Evolutionary conservation across 768 basidiomycete genomes (phyloP), one percentile per base, ranked within the genome.

Genomic region (Lactifluus rugatus): DNA sequence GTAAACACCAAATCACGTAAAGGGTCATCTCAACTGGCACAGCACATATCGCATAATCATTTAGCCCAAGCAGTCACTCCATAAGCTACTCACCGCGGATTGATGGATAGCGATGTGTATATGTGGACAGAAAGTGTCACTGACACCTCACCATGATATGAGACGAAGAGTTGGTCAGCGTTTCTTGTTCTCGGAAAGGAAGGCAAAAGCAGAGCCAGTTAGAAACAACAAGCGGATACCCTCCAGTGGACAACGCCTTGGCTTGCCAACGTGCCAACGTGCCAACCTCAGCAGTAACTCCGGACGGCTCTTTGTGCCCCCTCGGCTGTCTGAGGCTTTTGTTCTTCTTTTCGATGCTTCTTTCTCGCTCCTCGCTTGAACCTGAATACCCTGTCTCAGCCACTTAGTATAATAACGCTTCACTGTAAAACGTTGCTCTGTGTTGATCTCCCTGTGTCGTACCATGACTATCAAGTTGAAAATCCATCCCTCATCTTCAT

Each of bases 381-480:
- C 26, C 2, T 5, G 8, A 11, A 8, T 6, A 11, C 47, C 32
- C 46, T 52, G 46, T 39, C 16, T 14, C 23, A 19, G 46, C 41
- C 37, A 39, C 21, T 31, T 11, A 39, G 32, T 58, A 58, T 54
- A 58, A 48, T 58, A 48, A 58, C 36, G n/a, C 16, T 2, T n/a
- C 46, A 17, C 37, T 8, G 41, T 39, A 19, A 34, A 16, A 14
- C 1, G 23, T 17, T 42, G 7, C 11, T 46, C 41, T 10, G 11
- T 37, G 9, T 28, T 54, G n/a, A 37, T 8, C 42, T 41, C 45
- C 49, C 25, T 3, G 19, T 19, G 32, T 44, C 42, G 21, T 8
- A 11, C 45, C 64, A 91, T 90, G 88, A 76, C 86, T 41, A 72
- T 90, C 65, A 75, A 80, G 49, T 67, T 92, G 57, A 72, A 78